A percentile compares a stretch with the other conserved stretches of the same genome.
Evolutionary conservation across 148 eudicot species (phyloP).

Genomic region (Persicaria maculosa): DNA sequence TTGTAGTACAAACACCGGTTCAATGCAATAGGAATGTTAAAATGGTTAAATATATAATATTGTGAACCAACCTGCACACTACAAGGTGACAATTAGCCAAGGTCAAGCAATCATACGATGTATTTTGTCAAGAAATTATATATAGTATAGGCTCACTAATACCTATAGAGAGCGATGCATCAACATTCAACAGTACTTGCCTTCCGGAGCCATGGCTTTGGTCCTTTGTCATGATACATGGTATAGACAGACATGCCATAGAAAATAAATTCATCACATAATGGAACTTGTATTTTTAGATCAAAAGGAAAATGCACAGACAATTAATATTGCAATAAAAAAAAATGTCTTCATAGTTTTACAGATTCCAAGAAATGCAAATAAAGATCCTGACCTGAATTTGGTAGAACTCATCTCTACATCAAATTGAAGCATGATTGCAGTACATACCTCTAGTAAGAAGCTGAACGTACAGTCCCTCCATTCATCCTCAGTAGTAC

Average conservation of each 20-base stretch:
- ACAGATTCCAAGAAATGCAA: background rate
- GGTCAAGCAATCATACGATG: no score
- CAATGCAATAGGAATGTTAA: no score
- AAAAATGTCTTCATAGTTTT: background rate
- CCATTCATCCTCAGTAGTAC: conserved; percentile 84
- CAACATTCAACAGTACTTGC: conserved; percentile 66
- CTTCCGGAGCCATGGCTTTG: conserved; percentile 90
- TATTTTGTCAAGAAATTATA: conserved; percentile 25
- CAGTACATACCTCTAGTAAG: conserved; percentile 80
- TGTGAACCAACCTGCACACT: no score
- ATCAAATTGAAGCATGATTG: conserved; percentile 1
- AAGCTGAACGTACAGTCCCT: conserved; percentile 81
- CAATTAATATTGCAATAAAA: background rate
- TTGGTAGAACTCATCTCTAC: background rate
- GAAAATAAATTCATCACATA: background rate
- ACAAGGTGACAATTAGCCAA: no score
- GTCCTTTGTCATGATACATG: conserved; percentile 85
- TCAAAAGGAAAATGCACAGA: background rate
- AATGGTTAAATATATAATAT: no score
- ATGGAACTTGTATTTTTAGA: background rate
- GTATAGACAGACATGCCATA: conserved; percentile 67
- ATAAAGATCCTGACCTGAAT: background rate
- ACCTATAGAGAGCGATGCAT: conserved; percentile 92
- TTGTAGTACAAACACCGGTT: no score
- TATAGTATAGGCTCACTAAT: conserved; percentile 76